Evolutionary conservation across 306 rosid species (phyloP).

Genomic region (Rubus parviflorus): DNA sequence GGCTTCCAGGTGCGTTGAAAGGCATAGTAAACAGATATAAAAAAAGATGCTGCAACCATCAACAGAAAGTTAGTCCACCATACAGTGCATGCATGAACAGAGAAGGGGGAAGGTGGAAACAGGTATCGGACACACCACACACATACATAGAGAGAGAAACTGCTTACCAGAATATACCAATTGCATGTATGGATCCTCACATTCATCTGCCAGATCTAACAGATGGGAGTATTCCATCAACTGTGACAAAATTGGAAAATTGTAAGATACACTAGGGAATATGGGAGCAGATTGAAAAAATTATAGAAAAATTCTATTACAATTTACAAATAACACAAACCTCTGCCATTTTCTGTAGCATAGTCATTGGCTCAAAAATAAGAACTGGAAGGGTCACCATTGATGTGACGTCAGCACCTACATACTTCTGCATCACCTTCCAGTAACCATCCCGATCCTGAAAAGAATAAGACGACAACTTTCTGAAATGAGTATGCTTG

Average conservation of each 20-base stretch:
- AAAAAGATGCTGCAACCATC: conserved; percentile 74
- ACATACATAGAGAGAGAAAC: background rate
- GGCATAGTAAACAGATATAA: conserved; percentile 88
- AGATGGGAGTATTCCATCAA: conserved; percentile 90
- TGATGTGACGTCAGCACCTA: conserved; percentile 83
- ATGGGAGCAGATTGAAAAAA: conserved; percentile 1
- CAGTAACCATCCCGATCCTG: conserved; percentile 94
- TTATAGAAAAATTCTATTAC: background rate
- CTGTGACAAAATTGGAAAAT: conserved; percentile 41
- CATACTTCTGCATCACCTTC: conserved; percentile 89
- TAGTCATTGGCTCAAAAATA: conserved; percentile 96
- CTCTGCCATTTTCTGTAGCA: conserved; percentile 97
- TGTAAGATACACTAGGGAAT: conserved; percentile 3
- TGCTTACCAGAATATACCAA: conserved; percentile 76
- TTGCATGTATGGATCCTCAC: conserved; percentile 85
- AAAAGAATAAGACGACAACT: background rate
- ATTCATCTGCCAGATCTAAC: conserved; percentile 81
- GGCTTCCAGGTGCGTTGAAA: conserved; percentile 97
- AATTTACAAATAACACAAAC: conserved; percentile 37
- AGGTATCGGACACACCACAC: background rate
- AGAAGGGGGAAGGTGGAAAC: background rate
- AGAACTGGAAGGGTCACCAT: conserved; percentile 89
- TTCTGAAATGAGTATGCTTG: background rate
- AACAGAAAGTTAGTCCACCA: conserved; percentile 8
- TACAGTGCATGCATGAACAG: background rate